Evolutionary conservation across 768 basidiomycete species (phyloP).

Genomic region (Trametes villosa): DNA sequence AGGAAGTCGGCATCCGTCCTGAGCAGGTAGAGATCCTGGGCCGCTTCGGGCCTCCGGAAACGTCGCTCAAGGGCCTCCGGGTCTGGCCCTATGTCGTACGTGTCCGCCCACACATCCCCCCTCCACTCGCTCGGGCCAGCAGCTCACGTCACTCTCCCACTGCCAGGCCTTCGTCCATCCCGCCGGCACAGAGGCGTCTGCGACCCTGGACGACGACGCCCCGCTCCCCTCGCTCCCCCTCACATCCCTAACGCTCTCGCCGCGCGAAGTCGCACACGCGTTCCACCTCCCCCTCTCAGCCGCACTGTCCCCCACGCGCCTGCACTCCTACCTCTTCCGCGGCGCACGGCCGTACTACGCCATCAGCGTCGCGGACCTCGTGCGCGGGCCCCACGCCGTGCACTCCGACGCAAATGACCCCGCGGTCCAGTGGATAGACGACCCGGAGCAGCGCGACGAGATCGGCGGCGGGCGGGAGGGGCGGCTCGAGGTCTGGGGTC

Average conservation of each 20-base stretch:
- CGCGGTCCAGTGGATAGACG: slow-evolving; percentile 38
- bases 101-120: slow-evolving; percentile 21
- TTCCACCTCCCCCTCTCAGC: slow-evolving; percentile 73
- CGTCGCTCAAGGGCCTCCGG: slow-evolving; percentile 58
- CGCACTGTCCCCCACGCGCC: slow-evolving; percentile 50
- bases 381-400: slow-evolving; percentile 19
- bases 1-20: slow-evolving; percentile 71
- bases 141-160: background rate
- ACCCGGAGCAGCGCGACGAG: slow-evolving; percentile 44
- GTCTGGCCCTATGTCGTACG: slow-evolving; percentile 83
- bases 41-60: slow-evolving; percentile 62
- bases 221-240: slow-evolving; percentile 67
- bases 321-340: slow-evolving; percentile 60
- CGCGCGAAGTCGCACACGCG: slow-evolving; percentile 65
- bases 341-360: slow-evolving; percentile 63
- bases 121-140: slow-evolving; percentile 21
- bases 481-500: slow-evolving; percentile 75
- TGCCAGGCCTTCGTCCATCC: slow-evolving; percentile 39
- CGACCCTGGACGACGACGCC: slow-evolving; percentile 35
- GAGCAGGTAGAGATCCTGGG: slow-evolving; percentile 69
- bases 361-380: slow-evolving; percentile 68
- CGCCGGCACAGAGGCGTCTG: slow-evolving; percentile 1
- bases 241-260: slow-evolving; percentile 53
- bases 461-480: slow-evolving; percentile 48
- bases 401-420: slow-evolving; percentile 19